These are phyloP conservation scores for Adenanthera pavonina DNA, from an alignment of 306 rosid genomes.

Conservation along the genomic window DNA sequence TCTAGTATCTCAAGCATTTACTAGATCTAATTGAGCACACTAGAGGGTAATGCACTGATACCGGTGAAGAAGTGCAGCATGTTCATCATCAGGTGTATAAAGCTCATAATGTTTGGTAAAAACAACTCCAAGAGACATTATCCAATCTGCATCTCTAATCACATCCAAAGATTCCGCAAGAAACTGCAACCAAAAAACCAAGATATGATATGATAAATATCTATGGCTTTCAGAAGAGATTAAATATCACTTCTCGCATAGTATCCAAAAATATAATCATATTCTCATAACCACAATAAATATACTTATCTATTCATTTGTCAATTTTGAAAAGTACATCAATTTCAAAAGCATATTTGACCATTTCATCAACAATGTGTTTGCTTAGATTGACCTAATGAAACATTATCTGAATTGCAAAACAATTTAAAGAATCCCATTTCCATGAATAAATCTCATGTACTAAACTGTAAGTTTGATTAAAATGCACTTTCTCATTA, in stretches of 20 bases:
- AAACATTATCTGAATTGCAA: constrained; percentile 23
- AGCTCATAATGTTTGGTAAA: constrained; percentile 92
- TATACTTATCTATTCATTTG: constrained; percentile 12
- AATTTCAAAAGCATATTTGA: constrained; percentile 32
- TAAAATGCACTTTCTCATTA: constrained; percentile 1
- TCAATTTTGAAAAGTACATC: constrained; percentile 3
- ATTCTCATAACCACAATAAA: constrained; percentile 33
- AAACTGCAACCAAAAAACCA: constrained; percentile 68
- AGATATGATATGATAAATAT: constrained; percentile 31
- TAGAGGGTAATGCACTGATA: constrained; percentile 48
- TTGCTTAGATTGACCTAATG: constrained; percentile 23
- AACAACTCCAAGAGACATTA: constrained; percentile 87
- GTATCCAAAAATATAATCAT: constrained; percentile 7
- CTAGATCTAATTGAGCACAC: constrained; percentile 37
- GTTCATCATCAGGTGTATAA: constrained; percentile 86
- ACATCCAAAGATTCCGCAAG: constrained; percentile 97
- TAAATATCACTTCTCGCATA: constrained; percentile 30
- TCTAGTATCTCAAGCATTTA: constrained; percentile 28
- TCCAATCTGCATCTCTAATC: constrained; percentile 87
- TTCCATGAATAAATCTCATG: constrained; percentile 23
- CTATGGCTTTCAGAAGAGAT: constrained; percentile 29
- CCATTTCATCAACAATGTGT: constrained; percentile 19
- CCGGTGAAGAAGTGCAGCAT: constrained; percentile 96
- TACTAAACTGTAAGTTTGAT: constrained; percentile 33
- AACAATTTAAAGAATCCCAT: constrained; percentile 22